Evolutionary conservation across 2,329 filamentous ascomycete genomes (phyloP), one percentile per base, ranked within the genome.

Genomic region (Periconia macrospinosa): DNA sequence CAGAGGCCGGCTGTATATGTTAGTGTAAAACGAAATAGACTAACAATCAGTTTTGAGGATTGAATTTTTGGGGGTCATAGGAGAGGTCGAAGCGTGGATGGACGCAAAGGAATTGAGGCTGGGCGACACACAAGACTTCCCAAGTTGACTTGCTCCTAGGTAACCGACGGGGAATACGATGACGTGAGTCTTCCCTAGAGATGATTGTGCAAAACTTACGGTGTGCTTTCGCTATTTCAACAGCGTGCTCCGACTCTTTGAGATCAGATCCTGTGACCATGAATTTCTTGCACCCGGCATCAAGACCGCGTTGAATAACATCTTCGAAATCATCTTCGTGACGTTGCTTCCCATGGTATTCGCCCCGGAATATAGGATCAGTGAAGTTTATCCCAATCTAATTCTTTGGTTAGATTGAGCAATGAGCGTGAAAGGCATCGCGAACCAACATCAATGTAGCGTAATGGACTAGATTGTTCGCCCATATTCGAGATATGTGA

Each of bases 231-330:
- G 92, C 86, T 27, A 97, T 80, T 42, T 86, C 77, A 10, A 96
- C 76, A 0, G 91, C 92, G 59, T 90, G 84, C 58, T 84, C 77
- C 1, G 90, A 92, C 73, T 92, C 92, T 48, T 81, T 79, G 47
- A 97, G 81, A 69, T 94, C 91, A 1, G 92, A 96, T 18, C 94
- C 94, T 0, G 94, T 99, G 33, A 97, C 84, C 79, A 99, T 93
- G 66, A 99, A 84, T 67, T 96, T 97, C 54, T 82, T 79, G 70
- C 92, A 97, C 40, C 94, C 93, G 2, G 89, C 86, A 59, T 90
- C 84, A 15, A 83, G 76, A 3, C 91, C 92, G 59, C 94, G 84
- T 58, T 87, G 80, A n/a, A 99, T 78, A 23, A 99, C 90, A 59
- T 86, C 87, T 27, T 81, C 73, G 15, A 93, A 83, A 69, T 95